Conservation (phyloP, 2,329 filamentous ascomycete species). For the Cladosporium cucumerinum region DNA sequence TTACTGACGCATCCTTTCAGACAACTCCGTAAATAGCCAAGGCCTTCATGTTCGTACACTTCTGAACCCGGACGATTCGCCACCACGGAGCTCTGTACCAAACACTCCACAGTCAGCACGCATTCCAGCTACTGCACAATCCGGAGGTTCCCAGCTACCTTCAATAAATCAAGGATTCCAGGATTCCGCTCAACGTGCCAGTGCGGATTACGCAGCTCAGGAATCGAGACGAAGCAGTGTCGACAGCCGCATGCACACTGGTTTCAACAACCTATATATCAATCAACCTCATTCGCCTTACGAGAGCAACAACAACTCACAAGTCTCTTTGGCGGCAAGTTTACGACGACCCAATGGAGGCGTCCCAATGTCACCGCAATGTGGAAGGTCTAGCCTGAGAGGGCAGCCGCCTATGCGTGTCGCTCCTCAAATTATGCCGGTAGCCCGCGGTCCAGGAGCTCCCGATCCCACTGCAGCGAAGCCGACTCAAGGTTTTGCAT, state of each 20-base stretch:
- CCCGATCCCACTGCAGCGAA: constrained; percentile 64
- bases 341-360: constrained; percentile 53
- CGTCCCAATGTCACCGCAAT: constrained; percentile 45
- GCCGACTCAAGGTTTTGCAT: constrained; percentile 77
- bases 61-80: constrained; percentile 50
- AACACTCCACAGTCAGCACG: constrained; percentile 43
- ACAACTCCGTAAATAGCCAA: constrained; percentile 43
- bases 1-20: constrained; percentile 17
- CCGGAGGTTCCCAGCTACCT: constrained; percentile 42
- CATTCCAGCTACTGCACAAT: constrained; percentile 36
- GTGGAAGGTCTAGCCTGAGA: constrained; percentile 33
- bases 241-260: constrained; percentile 72
- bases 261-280: constrained; percentile 66
- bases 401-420: constrained; percentile 53
- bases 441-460: constrained; percentile 62
- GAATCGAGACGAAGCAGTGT: constrained; percentile 72
- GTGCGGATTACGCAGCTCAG: constrained; percentile 51
- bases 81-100: constrained; percentile 41
- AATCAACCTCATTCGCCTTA: constrained; percentile 64
- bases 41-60: constrained; percentile 50
- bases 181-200: constrained; percentile 40
- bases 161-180: constrained; percentile 55
- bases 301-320: constrained; percentile 72
- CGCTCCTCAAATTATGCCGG: constrained; percentile 72
- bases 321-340: constrained; percentile 69